A percentile compares a stretch with the other conserved stretches of the same genome.
phyloP scores from a whole-genome alignment of 805 yeast species.

The Barnettozyma vustinii region DNA sequence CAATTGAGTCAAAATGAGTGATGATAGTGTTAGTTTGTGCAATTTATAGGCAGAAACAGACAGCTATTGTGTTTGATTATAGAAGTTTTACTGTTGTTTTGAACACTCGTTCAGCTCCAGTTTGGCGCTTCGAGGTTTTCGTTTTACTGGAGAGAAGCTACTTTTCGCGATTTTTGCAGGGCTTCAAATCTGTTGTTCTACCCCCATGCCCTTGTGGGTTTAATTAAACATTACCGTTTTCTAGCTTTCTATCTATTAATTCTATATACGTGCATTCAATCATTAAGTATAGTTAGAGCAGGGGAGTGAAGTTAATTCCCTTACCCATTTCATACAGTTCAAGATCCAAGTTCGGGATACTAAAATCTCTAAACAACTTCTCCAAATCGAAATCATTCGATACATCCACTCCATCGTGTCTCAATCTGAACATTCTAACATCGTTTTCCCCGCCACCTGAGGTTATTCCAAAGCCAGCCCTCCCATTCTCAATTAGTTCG shows the following conservation, averaged over 20 bases:
- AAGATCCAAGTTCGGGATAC: conserved; percentile 7
- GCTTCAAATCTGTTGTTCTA: background rate
- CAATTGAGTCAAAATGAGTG: background rate
- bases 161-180: background rate
- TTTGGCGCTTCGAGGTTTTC: background rate
- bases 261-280: background rate
- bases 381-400: conserved; percentile 13
- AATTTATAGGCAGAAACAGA: background rate
- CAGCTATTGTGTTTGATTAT: background rate
- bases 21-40: background rate
- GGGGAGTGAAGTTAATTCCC: conserved; percentile 21
- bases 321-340: conserved; percentile 20
- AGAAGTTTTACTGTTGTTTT: background rate
- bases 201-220: too few species aligned
- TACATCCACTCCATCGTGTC: conserved; percentile 14
- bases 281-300: conserved; percentile 15
- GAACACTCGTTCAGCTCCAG: background rate
- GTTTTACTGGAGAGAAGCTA: too few species aligned
- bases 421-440: conserved; percentile 13
- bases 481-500: conserved; percentile 77
- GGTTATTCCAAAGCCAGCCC: conserved; percentile 48
- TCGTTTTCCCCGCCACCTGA: conserved; percentile 10
- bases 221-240: background rate
- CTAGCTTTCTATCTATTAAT: background rate
- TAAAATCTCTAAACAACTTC: conserved; percentile 19